Evolutionary conservation across 805 yeast species (phyloP), one percentile per base, ranked within the genome.

Genomic region (Metschnikowia similis): DNA sequence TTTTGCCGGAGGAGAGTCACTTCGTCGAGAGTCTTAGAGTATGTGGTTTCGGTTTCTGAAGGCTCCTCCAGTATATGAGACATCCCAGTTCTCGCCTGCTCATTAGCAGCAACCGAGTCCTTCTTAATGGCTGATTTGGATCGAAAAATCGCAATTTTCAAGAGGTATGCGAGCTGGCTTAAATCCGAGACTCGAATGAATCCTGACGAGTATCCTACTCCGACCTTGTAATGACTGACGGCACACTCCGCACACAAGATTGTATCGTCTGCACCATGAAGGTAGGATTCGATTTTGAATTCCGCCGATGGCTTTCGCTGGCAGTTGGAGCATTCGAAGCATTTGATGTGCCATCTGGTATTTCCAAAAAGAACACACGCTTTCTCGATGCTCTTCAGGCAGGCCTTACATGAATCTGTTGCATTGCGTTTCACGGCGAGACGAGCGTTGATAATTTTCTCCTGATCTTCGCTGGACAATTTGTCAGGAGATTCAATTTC

Each of bases 131-230:
- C 87, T 16, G 80, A 76, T 60, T 70, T 82, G 36, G 86, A 86
- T 49, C 96, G 75, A 3, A 86, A 80, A 42, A 91, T 72, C 0
- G 98, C 98, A 54, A 94, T 89, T 59, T 87, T 85, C 56, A 91
- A 71, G 41, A 94, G 69, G 63, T 83, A 89, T 16, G 84, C 74
- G 61, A 90, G 77, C 66, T 94, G 98, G 16, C 81, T 67, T 43
- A 89, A 76, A 51, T 83, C 84, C 5, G 89, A 77, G 1, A 90
- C 84, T n/a, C 67, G 59, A 43, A 71, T 76, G 61, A 89, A 84
- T 0, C 86, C 90, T 1, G 54, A 49, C 2, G 50, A 43, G 17
- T 52, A 56, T 11, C 61, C 58, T 8, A 71, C 55, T 14, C 68
- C 63, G 4, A 51, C 36, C 10, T 76, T 78, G 2, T 53, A 27